Percentiles rank a stretch among this genome's conserved stretches.
Evolutionary conservation across 192 early-diverging fungal genomes (phyloP).

Genomic region (Linnemannia zychae): DNA sequence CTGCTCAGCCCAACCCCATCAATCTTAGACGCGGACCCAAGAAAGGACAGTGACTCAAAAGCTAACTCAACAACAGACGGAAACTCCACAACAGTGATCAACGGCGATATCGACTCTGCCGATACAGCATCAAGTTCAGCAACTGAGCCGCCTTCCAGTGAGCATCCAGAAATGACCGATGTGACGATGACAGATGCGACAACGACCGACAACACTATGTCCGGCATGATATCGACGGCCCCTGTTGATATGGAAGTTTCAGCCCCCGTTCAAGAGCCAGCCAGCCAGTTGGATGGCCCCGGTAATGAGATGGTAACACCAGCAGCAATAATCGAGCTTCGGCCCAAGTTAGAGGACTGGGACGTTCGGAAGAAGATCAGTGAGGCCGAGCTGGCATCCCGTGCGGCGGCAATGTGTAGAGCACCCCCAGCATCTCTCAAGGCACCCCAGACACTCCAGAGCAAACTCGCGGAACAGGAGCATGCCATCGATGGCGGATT

Average conservation of each 20-base stretch:
- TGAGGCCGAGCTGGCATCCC: slow-evolving; percentile 37
- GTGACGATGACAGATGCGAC: not conserved
- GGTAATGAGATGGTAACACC: not conserved
- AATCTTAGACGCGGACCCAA: not conserved
- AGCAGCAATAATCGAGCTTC: slow-evolving; percentile 12
- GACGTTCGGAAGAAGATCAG: slow-evolving; percentile 53
- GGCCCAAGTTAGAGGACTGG: slow-evolving; percentile 46
- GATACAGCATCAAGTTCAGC: not conserved
- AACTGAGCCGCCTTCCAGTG: not conserved
- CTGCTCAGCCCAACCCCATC: not conserved
- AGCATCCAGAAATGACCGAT: not conserved
- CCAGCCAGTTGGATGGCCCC: not conserved
- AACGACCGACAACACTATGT: not conserved
- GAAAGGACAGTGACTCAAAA: not conserved
- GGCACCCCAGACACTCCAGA: slow-evolving; percentile 44
- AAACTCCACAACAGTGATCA: not conserved
- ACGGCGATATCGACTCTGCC: not conserved
- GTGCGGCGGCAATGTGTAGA: slow-evolving; percentile 42
- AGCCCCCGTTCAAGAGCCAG: not conserved
- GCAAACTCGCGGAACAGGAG: slow-evolving; percentile 30
- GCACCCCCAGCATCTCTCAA: slow-evolving; percentile 42
- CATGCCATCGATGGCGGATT: not conserved
- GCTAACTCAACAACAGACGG: not conserved
- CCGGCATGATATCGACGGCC: not conserved
- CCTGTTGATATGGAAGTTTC: not conserved